phyloP scores from a whole-genome alignment of 441 rosid genomes.

The Croton laevigatus region DNA sequence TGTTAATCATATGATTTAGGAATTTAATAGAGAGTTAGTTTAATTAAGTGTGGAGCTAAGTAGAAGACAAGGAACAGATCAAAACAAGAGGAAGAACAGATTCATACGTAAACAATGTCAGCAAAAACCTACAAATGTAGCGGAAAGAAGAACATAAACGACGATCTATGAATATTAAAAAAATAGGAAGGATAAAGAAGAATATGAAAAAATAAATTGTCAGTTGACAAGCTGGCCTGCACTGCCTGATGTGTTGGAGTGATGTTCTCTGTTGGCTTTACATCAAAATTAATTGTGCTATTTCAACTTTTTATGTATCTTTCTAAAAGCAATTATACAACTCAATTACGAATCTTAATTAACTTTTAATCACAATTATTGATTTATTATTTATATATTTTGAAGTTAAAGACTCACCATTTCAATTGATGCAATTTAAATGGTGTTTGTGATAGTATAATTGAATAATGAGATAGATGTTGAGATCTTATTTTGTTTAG shows the following conservation, averaged over 20 bases:
- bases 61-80: constrained; percentile 24
- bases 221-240: constrained; percentile 28
- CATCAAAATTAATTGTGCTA: constrained; percentile 6
- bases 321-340: background rate
- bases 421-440: too few relatives aligned
- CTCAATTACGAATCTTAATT: background rate
- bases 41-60: constrained; percentile 4
- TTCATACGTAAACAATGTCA: background rate
- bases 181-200: background rate
- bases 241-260: constrained; percentile 25
- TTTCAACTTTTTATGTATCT: background rate
- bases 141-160: background rate
- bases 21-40: background rate
- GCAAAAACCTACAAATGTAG: background rate
- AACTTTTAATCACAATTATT: background rate
- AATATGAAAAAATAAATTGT: background rate
- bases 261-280: constrained; percentile 19
- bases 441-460: too few relatives aligned
- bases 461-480: too few relatives aligned
- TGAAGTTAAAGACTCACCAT: too few relatives aligned
- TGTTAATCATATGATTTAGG: background rate
- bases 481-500: too few relatives aligned
- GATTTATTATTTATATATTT: background rate
- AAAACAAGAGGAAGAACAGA: constrained; percentile 1
- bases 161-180: background rate